These are phyloP conservation scores for Coniochaeta sp. DNA, from an alignment of 2,329 filamentous ascomycete genomes.

Conservation along the genomic window DNA sequence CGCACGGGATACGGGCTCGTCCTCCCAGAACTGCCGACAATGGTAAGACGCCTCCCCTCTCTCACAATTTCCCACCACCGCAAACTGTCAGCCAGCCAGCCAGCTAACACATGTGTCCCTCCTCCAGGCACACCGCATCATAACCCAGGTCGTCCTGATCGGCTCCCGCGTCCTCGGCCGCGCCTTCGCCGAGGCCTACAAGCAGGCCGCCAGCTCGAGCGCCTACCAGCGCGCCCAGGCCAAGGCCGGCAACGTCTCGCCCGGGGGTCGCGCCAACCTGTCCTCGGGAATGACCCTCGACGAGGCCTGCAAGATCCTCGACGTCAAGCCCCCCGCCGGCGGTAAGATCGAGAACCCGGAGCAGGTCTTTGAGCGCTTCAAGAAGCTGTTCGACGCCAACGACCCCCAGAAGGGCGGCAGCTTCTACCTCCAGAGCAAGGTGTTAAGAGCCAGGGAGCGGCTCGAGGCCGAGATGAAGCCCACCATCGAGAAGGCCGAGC, in stretches of 20 bases:
- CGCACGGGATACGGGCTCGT: background rate
- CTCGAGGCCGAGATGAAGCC: constrained; percentile 81
- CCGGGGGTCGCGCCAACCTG: constrained; percentile 34
- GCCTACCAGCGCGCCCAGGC: constrained; percentile 70
- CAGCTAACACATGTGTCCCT: constrained; percentile 2
- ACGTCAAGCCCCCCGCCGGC: constrained; percentile 70
- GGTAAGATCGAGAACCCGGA: constrained; percentile 76
- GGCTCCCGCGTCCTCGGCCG: constrained; percentile 88
- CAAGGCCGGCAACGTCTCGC: constrained; percentile 43
- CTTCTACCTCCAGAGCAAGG: constrained; percentile 97
- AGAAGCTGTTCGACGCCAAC: constrained; percentile 89
- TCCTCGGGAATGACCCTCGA: constrained; percentile 80
- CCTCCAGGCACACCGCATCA: constrained; percentile 81
- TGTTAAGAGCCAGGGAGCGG: constrained; percentile 82
- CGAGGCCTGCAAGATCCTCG: constrained; percentile 94
- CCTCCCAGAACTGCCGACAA: constrained; percentile 9
- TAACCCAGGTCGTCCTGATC: constrained; percentile 87
- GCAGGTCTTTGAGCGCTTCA: constrained; percentile 79
- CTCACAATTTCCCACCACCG: too few species aligned
- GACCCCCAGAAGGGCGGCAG: constrained; percentile 93
- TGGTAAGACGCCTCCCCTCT: constrained; percentile 11
- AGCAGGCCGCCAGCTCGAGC: constrained; percentile 83
- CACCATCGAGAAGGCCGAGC: constrained; percentile 60
- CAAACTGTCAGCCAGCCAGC: background rate
- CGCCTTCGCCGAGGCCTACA: constrained; percentile 90